A percentile compares a stretch with the other conserved stretches of the same genome.
These are phyloP conservation scores for Nymphaea thermarum DNA, from an alignment of 164 flowering plant genomes.

Conservation along the genomic window DNA sequence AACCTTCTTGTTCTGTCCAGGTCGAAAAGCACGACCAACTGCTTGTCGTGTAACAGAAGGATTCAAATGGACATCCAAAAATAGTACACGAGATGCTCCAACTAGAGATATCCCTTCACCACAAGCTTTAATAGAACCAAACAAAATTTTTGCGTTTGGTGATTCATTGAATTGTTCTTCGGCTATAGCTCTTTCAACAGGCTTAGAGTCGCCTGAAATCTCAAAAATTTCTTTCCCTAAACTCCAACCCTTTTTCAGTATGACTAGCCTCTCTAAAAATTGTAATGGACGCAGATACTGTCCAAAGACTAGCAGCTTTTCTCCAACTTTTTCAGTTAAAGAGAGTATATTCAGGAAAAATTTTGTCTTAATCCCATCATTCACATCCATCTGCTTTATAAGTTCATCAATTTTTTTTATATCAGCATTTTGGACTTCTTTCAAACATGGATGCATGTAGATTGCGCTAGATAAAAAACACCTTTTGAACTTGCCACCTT, in stretches of 20 bases:
- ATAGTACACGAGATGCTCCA: constrained; percentile 76
- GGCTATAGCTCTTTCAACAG: constrained; percentile 45
- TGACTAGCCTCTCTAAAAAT: constrained; percentile 55
- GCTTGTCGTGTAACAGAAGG: constrained; percentile 89
- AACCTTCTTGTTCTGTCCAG: constrained; percentile 75
- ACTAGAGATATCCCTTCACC: constrained; percentile 94
- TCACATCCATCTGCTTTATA: constrained; percentile 31
- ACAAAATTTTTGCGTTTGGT: constrained; percentile 61
- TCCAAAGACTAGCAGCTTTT: constrained; percentile 81
- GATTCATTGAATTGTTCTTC: constrained; percentile 73
- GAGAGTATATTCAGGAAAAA: constrained; percentile 58
- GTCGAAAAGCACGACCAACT: constrained; percentile 87
- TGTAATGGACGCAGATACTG: constrained; percentile 74
- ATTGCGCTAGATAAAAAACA: constrained; percentile 49
- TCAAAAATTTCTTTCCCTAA: constrained; percentile 51
- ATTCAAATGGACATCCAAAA: constrained; percentile 75
- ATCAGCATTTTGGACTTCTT: constrained; percentile 15
- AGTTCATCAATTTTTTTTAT: constrained; percentile 22
- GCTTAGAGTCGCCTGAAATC: constrained; percentile 58
- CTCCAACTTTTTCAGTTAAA: constrained; percentile 59
- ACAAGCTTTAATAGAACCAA: constrained; percentile 88
- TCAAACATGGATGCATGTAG: constrained; percentile 60
- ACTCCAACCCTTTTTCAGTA: constrained; percentile 47
- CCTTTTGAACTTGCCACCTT: constrained; percentile 33
- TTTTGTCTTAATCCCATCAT: constrained; percentile 81